Evolutionary conservation across 805 yeast genomes (phyloP), one percentile per base, ranked within the genome.

Genomic region (Candida chilensis): DNA sequence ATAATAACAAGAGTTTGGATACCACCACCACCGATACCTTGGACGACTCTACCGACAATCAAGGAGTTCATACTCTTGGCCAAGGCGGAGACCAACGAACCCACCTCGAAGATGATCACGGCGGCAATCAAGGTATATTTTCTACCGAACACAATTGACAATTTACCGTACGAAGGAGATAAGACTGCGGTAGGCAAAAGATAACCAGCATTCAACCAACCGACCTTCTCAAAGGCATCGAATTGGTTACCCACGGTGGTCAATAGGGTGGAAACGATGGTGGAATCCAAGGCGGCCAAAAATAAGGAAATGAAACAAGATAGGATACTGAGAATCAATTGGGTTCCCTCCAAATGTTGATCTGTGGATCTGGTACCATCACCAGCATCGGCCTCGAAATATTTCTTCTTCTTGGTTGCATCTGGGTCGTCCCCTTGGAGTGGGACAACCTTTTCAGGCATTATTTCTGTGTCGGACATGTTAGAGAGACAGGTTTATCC

Each of bases 11-110:
- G 53, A 2, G 77, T 59, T 40, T 71, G 76, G 28, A 78, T 64
- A 16, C 82, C 82, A 21, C 83, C 79, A 7, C 78, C 86, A 11
- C 88, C 90, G 20, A 74, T 45, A 30, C 92, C 92, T 31, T 75
- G 74, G 14, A 81, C 54, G 5, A 73, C 78, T 41, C 94, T 64
- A 1, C 86, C 88, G 3, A 76, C 85, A 35, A 81, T 76, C 28
- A 82, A 50, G 64, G 71, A 67, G 32, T 64, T 56, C 74, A 81
- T 76, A 20, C 62, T 57, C 13, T 42, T 48, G 1, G 85, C 52
- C 4, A 71, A 38, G 1, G 82, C 88, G 32, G 70, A 56, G 5
- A 78, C 51, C 32, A 78, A 54, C 1, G 84, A 75, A 1, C 88
- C 88, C 4, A 67, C 49, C 43, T 74, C 76, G 44, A 79, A 78